Evolutionary conservation across 2,329 filamentous ascomycete species (phyloP).

Genomic region (Penicillium fuscoglaucum): DNA sequence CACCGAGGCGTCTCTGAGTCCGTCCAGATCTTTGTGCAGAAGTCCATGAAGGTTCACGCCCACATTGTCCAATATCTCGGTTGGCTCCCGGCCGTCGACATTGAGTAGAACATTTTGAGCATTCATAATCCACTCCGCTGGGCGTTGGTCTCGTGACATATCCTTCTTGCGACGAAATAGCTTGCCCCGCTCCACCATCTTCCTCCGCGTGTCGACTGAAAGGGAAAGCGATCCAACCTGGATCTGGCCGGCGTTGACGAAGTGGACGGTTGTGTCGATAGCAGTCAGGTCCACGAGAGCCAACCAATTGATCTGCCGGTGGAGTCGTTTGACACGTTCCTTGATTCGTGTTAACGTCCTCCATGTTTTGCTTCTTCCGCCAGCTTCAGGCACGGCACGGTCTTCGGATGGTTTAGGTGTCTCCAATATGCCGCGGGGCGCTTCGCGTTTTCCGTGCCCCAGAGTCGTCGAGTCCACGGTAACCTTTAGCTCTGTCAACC

Average conservation of each 20-base stretch:
- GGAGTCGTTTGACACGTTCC: conserved; percentile 80
- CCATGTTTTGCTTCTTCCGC: conserved; percentile 71
- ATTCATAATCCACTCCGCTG: conserved; percentile 92
- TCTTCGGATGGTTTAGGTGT: conserved; percentile 29
- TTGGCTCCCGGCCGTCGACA: conserved; percentile 76
- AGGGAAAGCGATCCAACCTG: conserved; percentile 82
- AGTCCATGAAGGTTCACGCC: conserved; percentile 90
- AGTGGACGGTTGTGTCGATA: conserved; percentile 71
- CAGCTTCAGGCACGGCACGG: conserved; percentile 18
- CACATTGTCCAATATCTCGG: conserved; percentile 84
- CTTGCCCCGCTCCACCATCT: conserved; percentile 86
- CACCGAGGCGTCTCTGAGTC: conserved; percentile 84
- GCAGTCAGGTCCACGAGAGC: conserved; percentile 86
- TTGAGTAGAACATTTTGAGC: conserved; percentile 86
- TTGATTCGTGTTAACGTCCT: conserved; percentile 74
- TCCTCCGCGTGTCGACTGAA: conserved; percentile 84
- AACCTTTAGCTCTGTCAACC: conserved; percentile 79
- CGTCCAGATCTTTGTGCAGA: conserved; percentile 79
- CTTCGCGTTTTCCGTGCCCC: conserved; percentile 26
- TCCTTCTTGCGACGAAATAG: conserved; percentile 79
- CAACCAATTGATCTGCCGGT: conserved; percentile 84
- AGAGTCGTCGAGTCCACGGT: conserved; percentile 75
- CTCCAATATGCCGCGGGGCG: conserved; percentile 23
- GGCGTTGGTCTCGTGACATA: conserved; percentile 63
- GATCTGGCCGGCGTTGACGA: conserved; percentile 79